Evolutionary conservation across 129 eudicot species (phyloP), one percentile per base, ranked within the genome.

Genomic region (Flaveria sonorensis): DNA sequence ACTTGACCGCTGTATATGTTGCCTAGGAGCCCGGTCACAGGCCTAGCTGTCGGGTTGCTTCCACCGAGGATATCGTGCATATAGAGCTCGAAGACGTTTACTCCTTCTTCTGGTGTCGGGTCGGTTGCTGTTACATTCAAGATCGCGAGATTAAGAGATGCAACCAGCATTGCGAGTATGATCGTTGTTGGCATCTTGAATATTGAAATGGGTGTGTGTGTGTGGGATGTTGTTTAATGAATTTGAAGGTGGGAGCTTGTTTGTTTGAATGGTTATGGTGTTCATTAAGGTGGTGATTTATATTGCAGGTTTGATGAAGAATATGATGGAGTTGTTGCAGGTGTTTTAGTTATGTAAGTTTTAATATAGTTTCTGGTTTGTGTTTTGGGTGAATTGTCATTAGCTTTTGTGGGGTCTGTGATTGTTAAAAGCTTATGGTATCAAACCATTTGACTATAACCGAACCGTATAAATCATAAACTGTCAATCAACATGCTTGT

Each of bases 1-100:
- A 92, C 92, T 83, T 94, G 98, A 36, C 98, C 98, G 68, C 93
- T 91, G 30, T 91, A 94, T 36, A 91, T 91, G 87, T 86, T 94
- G 0, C 97, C 97, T 18, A 94, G 55, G 8, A 94, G 75, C 18
- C 97, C 98, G 0, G 98, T 91, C 42, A 94, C 85, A 0, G 97
- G 97, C 24, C 98, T 79, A 6, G 98, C 98, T 4, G 98, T 91
- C 0, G 98, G 97, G 73, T 85, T 89, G 81, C 85, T 84, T 11
- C 98, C 98, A 15, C 98, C 98, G 2, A 94, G 96, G 24, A 94
- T 85, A 67, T 94, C 93, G 40, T 91, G 98, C 98, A 94, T 94
- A 80, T 87, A 94, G 7, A 94, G 77, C 83, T 91, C 97, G 26
- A 94, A 81, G 2, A 91, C 68, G 1, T 89, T 87, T 4, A 59